These are phyloP conservation scores for Suillus tomentosus DNA, from an alignment of 768 basidiomycete species.

Conservation along the genomic window DNA sequence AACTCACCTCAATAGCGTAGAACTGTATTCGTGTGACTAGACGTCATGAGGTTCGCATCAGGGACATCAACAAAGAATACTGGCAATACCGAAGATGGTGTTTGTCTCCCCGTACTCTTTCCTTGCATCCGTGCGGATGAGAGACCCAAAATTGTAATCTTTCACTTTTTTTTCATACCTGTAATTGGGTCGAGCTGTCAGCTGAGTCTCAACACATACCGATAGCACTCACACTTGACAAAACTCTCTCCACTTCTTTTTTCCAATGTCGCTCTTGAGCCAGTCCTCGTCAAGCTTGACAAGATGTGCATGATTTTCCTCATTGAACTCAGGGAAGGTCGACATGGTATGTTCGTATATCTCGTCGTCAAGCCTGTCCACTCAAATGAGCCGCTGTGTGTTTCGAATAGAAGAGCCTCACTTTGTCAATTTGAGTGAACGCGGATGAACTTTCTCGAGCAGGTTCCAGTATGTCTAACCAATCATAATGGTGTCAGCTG, in stretches of 20 bases:
- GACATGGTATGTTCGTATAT: conserved; percentile 76
- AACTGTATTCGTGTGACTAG: conserved; percentile 55
- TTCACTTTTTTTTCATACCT: conserved; percentile 90
- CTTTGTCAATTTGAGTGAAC: conserved; percentile 81
- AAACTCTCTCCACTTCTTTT: conserved; percentile 80
- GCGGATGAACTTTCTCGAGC: conserved; percentile 76
- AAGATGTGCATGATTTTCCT: conserved; percentile 48
- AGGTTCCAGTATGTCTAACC: conserved; percentile 93
- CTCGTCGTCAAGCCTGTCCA: conserved; percentile 81
- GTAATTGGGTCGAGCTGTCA: conserved; percentile 14
- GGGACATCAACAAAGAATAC: background rate
- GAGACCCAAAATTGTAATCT: conserved; percentile 95
- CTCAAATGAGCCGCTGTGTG: conserved; percentile 18
- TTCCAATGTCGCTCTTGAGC: conserved; percentile 88
- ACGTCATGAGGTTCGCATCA: conserved; percentile 17
- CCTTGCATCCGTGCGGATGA: conserved; percentile 79
- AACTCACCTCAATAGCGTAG: conserved; percentile 82
- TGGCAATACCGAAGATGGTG: conserved; percentile 80
- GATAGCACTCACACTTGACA: conserved; percentile 4
- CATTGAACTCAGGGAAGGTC: conserved; percentile 79
- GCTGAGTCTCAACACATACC: background rate
- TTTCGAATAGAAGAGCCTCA: conserved; percentile 35
- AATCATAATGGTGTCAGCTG: conserved; percentile 14
- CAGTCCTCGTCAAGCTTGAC: conserved; percentile 80
- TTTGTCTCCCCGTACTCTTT: conserved; percentile 89